Conservation (phyloP, 331 rosid genomes). For the Acacia pycnantha region DNA sequence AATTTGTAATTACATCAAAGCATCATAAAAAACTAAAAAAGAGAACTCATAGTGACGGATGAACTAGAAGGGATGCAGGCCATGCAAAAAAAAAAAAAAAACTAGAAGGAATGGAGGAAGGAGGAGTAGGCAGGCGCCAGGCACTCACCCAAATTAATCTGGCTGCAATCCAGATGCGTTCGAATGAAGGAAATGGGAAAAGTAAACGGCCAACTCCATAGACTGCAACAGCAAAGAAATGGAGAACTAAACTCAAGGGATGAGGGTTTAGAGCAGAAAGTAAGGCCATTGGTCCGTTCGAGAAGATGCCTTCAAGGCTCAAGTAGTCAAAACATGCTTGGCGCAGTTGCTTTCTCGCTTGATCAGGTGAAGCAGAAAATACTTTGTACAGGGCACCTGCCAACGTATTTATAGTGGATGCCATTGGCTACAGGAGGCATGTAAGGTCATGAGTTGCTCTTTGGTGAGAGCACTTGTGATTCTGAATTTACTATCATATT, state of each 20-base stretch:
- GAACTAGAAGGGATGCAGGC: neutral
- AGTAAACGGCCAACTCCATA: constrained; percentile 58
- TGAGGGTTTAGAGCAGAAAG: constrained; percentile 60
- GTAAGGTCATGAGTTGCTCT: constrained; percentile 10
- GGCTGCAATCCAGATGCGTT: constrained; percentile 46
- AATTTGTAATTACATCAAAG: neutral
- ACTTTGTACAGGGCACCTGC: constrained; percentile 69
- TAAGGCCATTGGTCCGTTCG: constrained; percentile 56
- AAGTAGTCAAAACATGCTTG: constrained; percentile 64
- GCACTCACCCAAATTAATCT: constrained; percentile 51
- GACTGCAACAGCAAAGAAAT: constrained; percentile 56
- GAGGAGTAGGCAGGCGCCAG: neutral
- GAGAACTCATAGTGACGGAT: neutral
- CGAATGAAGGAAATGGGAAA: constrained; percentile 54
- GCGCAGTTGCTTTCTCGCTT: constrained; percentile 57
- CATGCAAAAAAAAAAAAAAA: neutral
- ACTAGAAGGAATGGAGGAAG: neutral
- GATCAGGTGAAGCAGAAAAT: constrained; percentile 51
- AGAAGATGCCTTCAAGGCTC: constrained; percentile 54
- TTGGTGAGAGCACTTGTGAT: neutral
- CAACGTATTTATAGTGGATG: constrained; percentile 64
- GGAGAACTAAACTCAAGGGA: constrained; percentile 55
- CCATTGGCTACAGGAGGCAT: constrained; percentile 44
- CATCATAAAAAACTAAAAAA: constrained; percentile 1
- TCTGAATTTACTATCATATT: neutral